Evolutionary conservation across 2,329 filamentous ascomycete genomes (phyloP), one percentile per base, ranked within the genome.

Genomic region (Achaetomium macrosporum): DNA sequence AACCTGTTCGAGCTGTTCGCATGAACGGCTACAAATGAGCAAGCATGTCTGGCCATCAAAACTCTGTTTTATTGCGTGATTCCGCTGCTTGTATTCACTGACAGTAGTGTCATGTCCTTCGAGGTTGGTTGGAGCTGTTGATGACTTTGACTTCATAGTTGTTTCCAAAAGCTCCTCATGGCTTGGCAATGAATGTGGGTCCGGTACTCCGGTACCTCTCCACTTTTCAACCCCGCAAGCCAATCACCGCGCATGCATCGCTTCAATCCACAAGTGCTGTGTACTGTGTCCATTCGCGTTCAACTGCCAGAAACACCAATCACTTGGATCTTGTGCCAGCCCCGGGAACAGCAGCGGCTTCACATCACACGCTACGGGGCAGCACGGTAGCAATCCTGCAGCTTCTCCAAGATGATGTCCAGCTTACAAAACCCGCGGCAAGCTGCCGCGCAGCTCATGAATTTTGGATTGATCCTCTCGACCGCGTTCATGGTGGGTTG

Each of bases 401-500:
- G 41, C 15, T 33, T 16, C 41, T 13, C 30, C 49, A 54, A 64
- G 73, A 91, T 91, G 87, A 65, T 92, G 59, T 82, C 84, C 42
- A 73, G 77, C 59, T 76, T 95, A 59, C 73, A 76, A 55, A 90
- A 89, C 70, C 86, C 88, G 60, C 86, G 90, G 70, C 89, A 95
- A 69, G 79, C 87, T 50, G 84, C 90, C 63, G 78, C 83, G 45
- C 90, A 95, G 76, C 71, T 92, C 61, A 82, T 96, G 66, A 95
- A 95, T 73, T 96, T 96, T 69, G 90, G 85, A 52, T 82, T 96
- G 58, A 89, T 96, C 57, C 81, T 96, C 47, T 90, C 87, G 10
- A 93, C 89, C 1, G 90, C 91, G 1, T 96, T 96, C 68, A 96
- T 96, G 90, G 83, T 82, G 63, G 56, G 75, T 59, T 36, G 12